Evolutionary conservation across 495 filamentous ascomycete species (phyloP), one percentile per base, ranked within the genome.

Genomic region (Jackrogersella multiformis): DNA sequence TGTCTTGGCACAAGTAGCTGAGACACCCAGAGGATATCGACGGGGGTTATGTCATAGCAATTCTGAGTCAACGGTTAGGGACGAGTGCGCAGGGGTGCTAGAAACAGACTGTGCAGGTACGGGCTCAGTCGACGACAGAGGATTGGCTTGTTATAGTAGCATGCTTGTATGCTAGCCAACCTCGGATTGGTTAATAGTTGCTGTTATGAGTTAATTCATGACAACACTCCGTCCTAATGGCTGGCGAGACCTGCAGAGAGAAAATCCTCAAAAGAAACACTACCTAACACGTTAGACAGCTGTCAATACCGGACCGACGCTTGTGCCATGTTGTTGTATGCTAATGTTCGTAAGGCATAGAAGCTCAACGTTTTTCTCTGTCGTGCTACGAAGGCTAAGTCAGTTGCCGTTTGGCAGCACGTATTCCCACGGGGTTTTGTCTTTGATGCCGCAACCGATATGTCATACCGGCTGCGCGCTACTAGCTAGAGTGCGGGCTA

Each of bases 371-470:
- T 52, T 53, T 56, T 51, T 55, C 44, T 61, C 56, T 65, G 61
- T 26, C 38, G 67, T 70, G 56, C 28, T 56, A 70, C 61, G 5
- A 64, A 28, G 51, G 30, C 21, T 53, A 70, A 32, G 67, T 42
- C 15, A 52, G 24, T 41, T 61, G 42, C 61, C 61, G 67, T 26
- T 70, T 65, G 61, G 60, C 61, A 70, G 56, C 61, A 57, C 32
- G 44, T 44, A 28, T 35, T 55, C 46, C 52, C 34, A 46, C 59
- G 64, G 49, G 54, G 23, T 51, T 18, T 23, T 54, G 53, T 63
- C 53, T 59, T 45, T 30, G 42, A 70, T 66, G 56, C 56, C 61
- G 67, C 20, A 58, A 52, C 41, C 51, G 52, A 56, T 57, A 62
- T 48, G 24, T 24, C 53, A 38, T 56, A 61, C 61, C 61, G 61